Base-by-base conservation (phyloP, 257 asterid genomes). In the Primulina huaijiensis region DNA sequence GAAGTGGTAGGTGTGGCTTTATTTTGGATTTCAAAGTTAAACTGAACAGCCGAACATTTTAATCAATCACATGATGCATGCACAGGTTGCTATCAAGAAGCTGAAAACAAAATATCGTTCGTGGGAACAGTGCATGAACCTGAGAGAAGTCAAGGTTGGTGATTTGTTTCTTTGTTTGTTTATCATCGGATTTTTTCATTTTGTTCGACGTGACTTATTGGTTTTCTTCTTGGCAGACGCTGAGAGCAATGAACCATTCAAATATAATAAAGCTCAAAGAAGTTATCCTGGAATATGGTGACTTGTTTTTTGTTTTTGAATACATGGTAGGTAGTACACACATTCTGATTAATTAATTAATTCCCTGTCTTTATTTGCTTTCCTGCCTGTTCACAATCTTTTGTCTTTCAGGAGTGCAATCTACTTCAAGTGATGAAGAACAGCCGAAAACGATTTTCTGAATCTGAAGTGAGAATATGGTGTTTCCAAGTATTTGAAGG, bases 401-500 rank as follows among this genome's bases (percentile, higher is more conserved):
- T 3, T 11, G 31, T 50, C 71, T 58, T 34, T 56, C 76, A 92
- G 98, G 98, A 90, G 34, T 88, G 88, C 84, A 87, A 85, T 72
- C 79, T 92, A n/a, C 88, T 86, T 82, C 95, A 92, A 81, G 95
- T 92, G 60, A 88, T 88, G 93, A 90, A 87, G 82, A 92, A 78
- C 68, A 85, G 90, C 74, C 70, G 69, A 66, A 88, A 83, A 64
- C 84, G 69, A 40, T 92, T 92, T 79, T 75, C 97, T n/a, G 98
- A 87, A 81, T 76, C 77, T 30, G 88, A 92, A 80, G 88, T 92
- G 65, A 88, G 87, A 72, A 88, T 85, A 61, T 92, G 95, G 96
- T 90, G 96, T 78, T 92, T 87, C 83, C 98, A 92, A 87, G 92
- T 92, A 62, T 90, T 92, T 78, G 97, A 92, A 77, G 98, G 96